phyloP scores from a whole-genome alignment of 1,139 yeast genomes.

The Candida tropicalis region DNA sequence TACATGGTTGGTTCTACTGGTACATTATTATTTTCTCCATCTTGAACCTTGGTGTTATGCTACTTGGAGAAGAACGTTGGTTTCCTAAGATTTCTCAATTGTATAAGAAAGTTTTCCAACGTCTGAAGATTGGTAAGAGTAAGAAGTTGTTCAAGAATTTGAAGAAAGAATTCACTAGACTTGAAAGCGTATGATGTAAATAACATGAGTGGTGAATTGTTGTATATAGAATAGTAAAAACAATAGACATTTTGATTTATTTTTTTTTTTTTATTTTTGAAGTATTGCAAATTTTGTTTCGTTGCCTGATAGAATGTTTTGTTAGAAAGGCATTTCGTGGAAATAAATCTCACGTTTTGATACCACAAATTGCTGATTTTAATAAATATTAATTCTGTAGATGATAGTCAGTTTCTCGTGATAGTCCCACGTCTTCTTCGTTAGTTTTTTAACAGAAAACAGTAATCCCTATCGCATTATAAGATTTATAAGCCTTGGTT shows the following conservation, averaged over 20 bases:
- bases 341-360: too few species aligned
- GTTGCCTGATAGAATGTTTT: too few species aligned
- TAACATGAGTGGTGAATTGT: too few species aligned
- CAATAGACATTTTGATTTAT: background rate
- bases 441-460: too few species aligned
- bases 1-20: slow-evolving; percentile 54
- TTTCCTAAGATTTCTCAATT: slow-evolving; percentile 31
- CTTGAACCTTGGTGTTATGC: slow-evolving; percentile 53
- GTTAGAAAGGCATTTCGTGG: too few species aligned
- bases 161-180: slow-evolving; percentile 23
- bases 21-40: slow-evolving; percentile 49
- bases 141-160: slow-evolving; percentile 46
- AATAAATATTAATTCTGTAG: too few species aligned
- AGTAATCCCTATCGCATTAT: too few species aligned
- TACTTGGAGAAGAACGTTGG: slow-evolving; percentile 43
- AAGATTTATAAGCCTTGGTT: too few species aligned
- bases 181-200: slow-evolving; percentile 18
- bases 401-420: too few species aligned
- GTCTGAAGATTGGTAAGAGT: slow-evolving; percentile 27
- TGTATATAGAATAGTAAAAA: background rate
- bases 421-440: too few species aligned
- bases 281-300: too few species aligned
- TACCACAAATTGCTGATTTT: too few species aligned
- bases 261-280: background rate
- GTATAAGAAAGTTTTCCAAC: slow-evolving; percentile 31